These are phyloP conservation scores for Termitomyces bulborhizus DNA, from an alignment of 768 basidiomycete species.

Conservation along the genomic window DNA sequence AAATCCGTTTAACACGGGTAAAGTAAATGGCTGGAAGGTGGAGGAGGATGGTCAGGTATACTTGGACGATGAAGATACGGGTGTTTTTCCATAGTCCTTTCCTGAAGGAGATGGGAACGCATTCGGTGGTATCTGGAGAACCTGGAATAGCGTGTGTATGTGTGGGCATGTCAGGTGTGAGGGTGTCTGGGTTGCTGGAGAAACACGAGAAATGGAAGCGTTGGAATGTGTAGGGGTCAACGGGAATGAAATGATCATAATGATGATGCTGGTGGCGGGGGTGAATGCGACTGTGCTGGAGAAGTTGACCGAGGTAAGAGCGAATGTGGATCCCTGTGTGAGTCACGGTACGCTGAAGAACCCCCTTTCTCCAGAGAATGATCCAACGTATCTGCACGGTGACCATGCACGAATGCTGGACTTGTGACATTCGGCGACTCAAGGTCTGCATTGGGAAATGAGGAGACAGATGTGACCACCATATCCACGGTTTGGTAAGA, in stretches of 20 bases:
- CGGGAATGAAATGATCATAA: slow-evolving; percentile 51
- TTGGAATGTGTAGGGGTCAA: slow-evolving; percentile 44
- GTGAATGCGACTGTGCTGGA: slow-evolving; percentile 43
- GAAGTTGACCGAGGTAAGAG: slow-evolving; percentile 31
- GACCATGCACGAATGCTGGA: slow-evolving; percentile 6
- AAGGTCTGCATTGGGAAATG: slow-evolving; percentile 24
- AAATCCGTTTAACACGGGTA: slow-evolving; percentile 68
- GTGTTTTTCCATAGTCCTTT: slow-evolving; percentile 6
- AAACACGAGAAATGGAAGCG: slow-evolving; percentile 13
- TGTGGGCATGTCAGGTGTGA: neutral
- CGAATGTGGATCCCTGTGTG: neutral
- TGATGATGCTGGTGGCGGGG: slow-evolving; percentile 50
- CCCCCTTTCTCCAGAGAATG: slow-evolving; percentile 32
- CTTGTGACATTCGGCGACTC: slow-evolving; percentile 19
- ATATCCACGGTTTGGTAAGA: slow-evolving; percentile 20
- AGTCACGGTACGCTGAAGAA: slow-evolving; percentile 20
- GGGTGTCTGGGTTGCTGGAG: slow-evolving; percentile 1
- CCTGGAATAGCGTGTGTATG: slow-evolving; percentile 1
- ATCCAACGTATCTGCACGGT: slow-evolving; percentile 25
- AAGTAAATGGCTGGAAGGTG: slow-evolving; percentile 78
- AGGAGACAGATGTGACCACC: slow-evolving; percentile 34
- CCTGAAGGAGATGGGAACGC: neutral
- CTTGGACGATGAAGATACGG: slow-evolving; percentile 14
- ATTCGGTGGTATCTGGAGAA: neutral
- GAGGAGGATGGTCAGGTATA: slow-evolving; percentile 34